Percentiles rank a stretch among this genome's conserved stretches.
Evolutionary conservation across 257 asterid genomes (phyloP).

Genomic region (Solanum virginianum): DNA sequence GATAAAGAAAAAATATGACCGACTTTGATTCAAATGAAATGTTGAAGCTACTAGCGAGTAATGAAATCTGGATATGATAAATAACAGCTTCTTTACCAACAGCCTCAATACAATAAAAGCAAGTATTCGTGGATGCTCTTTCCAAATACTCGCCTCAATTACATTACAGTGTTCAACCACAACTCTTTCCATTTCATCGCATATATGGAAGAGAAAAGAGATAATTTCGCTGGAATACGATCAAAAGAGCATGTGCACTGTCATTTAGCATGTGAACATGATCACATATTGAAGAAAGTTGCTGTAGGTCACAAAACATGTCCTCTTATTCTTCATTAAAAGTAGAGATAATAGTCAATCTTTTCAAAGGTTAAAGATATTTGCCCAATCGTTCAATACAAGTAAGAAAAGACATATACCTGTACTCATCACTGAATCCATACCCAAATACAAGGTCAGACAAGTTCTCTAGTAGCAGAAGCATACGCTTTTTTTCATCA

Average conservation of each 20-base stretch:
- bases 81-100: not conserved
- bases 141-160: not conserved
- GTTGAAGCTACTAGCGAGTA: not conserved
- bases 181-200: not conserved
- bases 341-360: not conserved
- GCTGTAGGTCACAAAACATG: no score
- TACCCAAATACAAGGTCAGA: constrained; percentile 60
- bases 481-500: constrained; percentile 33
- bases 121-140: not conserved
- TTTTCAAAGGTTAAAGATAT: not conserved
- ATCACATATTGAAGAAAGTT: no score
- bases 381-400: not conserved
- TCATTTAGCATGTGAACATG: not conserved
- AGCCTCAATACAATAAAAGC: not conserved
- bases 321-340: no score
- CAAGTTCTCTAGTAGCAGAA: constrained; percentile 65
- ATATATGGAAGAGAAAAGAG: constrained; percentile 47
- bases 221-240: constrained; percentile 45
- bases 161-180: not conserved
- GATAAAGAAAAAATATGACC: not conserved
- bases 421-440: constrained; percentile 58
- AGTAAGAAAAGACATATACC: constrained; percentile 19
- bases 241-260: not conserved
- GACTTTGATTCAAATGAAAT: not conserved
- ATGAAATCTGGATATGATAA: not conserved